Conservation (phyloP, 1,139 yeast species). For the Meyerozyma guilliermondii region DNA sequence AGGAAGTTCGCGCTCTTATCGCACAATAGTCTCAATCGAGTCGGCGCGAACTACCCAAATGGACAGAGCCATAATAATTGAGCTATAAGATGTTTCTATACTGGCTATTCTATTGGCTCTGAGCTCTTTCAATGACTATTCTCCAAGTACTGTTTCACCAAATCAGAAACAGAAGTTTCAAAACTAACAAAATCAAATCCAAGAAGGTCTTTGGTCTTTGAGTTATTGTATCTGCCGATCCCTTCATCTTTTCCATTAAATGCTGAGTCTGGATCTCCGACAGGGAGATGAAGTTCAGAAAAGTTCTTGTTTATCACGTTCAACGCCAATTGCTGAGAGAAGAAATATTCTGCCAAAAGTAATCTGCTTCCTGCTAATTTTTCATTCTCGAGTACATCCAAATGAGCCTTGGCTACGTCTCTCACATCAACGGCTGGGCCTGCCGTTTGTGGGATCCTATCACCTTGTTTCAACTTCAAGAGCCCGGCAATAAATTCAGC, state of each 20-base stretch:
- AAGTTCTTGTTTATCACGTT: not conserved
- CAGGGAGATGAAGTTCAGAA: not conserved
- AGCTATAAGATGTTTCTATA: too few species aligned
- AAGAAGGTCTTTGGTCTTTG: constrained; percentile 5
- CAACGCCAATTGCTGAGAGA: not conserved
- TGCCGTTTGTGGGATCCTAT: constrained; percentile 8
- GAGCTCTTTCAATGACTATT: not conserved
- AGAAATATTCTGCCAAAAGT: constrained; percentile 13
- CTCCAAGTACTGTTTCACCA: constrained; percentile 5
- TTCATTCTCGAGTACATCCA: constrained; percentile 22
- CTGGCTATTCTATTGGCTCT: too few species aligned
- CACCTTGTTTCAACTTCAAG: not conserved
- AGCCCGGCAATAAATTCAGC: not conserved
- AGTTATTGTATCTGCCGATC: constrained; percentile 4
- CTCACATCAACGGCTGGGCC: constrained; percentile 17
- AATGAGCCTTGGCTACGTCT: constrained; percentile 17
- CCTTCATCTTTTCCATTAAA: not conserved
- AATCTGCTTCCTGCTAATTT: constrained; percentile 22
- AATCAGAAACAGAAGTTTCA: constrained; percentile 7
- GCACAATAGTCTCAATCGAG: too few species aligned
- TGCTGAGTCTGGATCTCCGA: not conserved
- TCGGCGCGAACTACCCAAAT: too few species aligned
- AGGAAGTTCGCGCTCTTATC: too few species aligned
- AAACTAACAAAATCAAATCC: constrained; percentile 12
- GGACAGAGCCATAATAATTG: too few species aligned